Percentiles rank a stretch among this genome's conserved stretches.
Evolutionary conservation across 2,329 filamentous ascomycete species (phyloP).

Genomic region (Colletotrichum eremochloae): DNA sequence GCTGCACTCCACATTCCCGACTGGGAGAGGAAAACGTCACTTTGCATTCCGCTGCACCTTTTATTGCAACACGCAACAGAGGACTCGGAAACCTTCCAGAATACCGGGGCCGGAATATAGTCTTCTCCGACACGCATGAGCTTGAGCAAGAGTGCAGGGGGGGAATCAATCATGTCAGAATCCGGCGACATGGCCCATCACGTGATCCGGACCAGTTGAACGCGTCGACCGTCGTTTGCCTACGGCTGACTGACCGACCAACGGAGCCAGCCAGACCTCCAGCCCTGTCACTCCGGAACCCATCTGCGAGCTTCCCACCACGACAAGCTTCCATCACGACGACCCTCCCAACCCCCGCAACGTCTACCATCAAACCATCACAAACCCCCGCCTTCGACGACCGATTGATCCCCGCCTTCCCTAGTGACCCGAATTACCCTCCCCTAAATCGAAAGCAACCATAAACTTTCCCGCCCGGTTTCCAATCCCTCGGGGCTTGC

Average conservation of each 20-base stretch:
- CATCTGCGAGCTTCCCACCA: constrained; percentile 38
- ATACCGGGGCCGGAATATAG: constrained; percentile 1
- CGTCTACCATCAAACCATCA: constrained; percentile 34
- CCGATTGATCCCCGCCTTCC: constrained; percentile 25
- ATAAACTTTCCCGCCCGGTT: constrained; percentile 36
- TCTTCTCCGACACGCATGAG: not conserved
- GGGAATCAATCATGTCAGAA: not conserved
- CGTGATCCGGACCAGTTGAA: constrained; percentile 31
- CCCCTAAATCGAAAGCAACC: not conserved
- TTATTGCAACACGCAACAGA: constrained; percentile 4
- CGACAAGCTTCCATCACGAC: constrained; percentile 43
- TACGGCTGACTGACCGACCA: constrained; percentile 38
- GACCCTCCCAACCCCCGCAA: constrained; percentile 27
- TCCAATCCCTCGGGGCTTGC: constrained; percentile 29
- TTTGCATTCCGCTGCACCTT: constrained; percentile 20
- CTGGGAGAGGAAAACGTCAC: constrained; percentile 34
- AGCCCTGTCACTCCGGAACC: constrained; percentile 41
- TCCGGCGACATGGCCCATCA: constrained; percentile 17
- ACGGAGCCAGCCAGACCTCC: constrained; percentile 39
- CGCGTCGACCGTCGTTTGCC: constrained; percentile 44
- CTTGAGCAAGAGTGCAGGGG: not conserved
- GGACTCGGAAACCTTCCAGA: not conserved
- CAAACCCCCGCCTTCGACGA: constrained; percentile 32
- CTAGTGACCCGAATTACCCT: not conserved
- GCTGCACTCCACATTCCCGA: constrained; percentile 37